Conservation (phyloP, 768 basidiomycete genomes). For the Leccinum pellstonianum region DNA sequence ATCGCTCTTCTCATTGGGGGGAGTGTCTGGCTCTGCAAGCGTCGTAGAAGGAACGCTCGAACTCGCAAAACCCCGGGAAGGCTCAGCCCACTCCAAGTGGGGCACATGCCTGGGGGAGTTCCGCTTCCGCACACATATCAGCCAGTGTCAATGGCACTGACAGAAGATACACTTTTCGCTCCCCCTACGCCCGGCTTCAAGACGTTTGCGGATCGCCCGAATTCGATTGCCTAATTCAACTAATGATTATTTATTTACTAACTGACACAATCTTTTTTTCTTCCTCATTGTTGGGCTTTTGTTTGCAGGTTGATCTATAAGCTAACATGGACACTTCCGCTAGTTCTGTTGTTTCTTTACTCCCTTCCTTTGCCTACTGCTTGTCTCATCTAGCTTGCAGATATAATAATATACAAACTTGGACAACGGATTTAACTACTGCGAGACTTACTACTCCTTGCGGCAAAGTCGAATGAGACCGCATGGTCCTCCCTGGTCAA, state of each 20-base stretch:
- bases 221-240: slow-evolving; percentile 38
- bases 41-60: slow-evolving; percentile 38
- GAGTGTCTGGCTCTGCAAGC: slow-evolving; percentile 52
- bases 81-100: slow-evolving; percentile 58
- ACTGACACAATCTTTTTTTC: background rate
- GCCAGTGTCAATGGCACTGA: slow-evolving; percentile 59
- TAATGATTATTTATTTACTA: slow-evolving; percentile 1
- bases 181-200: slow-evolving; percentile 63
- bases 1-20: slow-evolving; percentile 55
- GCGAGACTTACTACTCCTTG: slow-evolving; percentile 29
- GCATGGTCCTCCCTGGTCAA: slow-evolving; percentile 26
- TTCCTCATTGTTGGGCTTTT: slow-evolving; percentile 3
- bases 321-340: slow-evolving; percentile 10
- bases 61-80: slow-evolving; percentile 42
- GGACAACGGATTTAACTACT: slow-evolving; percentile 10
- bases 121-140: slow-evolving; percentile 57
- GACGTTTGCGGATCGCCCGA: slow-evolving; percentile 41
- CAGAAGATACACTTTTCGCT: slow-evolving; percentile 46
- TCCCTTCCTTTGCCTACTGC: background rate
- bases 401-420: slow-evolving; percentile 2
- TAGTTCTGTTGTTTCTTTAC: background rate
- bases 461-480: slow-evolving; percentile 31
- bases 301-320: slow-evolving; percentile 1
- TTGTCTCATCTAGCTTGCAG: slow-evolving; percentile 12
- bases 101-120: slow-evolving; percentile 26